phyloP scores from a whole-genome alignment of 208 protist species.

The Leishmania turanica region DNA sequence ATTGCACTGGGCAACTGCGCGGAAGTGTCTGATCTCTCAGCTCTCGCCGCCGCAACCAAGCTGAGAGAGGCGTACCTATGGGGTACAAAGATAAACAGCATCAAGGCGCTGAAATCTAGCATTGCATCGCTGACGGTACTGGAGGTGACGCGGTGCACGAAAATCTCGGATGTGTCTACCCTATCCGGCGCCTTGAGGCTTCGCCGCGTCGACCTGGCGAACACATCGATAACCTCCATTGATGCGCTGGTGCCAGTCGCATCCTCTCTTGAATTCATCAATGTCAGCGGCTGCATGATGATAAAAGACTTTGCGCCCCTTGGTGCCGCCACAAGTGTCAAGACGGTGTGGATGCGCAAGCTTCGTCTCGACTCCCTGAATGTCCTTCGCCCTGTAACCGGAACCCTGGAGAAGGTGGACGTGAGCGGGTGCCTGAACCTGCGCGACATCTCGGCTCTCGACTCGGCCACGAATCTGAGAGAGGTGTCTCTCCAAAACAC shows the following conservation, averaged over 20 bases:
- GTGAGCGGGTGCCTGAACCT: constrained; percentile 16
- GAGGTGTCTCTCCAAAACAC: constrained; percentile 8
- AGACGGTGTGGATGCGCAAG: neutral
- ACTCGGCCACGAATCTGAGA: neutral
- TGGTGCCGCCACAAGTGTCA: constrained; percentile 1
- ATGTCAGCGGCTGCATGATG: constrained; percentile 7
- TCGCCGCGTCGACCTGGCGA: constrained; percentile 5
- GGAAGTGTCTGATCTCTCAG: constrained; percentile 2
- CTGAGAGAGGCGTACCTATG: constrained; percentile 15
- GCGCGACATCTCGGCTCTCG: constrained; percentile 6
- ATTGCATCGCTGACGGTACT: neutral
- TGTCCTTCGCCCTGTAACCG: neutral
- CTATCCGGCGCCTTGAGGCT: neutral
- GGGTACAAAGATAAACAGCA: neutral
- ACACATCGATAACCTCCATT: constrained; percentile 3
- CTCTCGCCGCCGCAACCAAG: neutral
- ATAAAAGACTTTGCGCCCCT: constrained; percentile 4
- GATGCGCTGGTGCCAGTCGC: neutral
- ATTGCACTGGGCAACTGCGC: constrained; percentile 1
- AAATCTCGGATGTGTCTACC: constrained; percentile 4
- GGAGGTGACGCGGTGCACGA: constrained; percentile 10
- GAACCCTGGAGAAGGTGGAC: constrained; percentile 5
- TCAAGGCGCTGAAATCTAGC: neutral
- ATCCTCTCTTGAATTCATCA: constrained; percentile 1
- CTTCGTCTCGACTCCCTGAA: constrained; percentile 2